Evolutionary conservation across 139 green algal genomes (phyloP).

Genomic region (Picochlorum sp.): DNA sequence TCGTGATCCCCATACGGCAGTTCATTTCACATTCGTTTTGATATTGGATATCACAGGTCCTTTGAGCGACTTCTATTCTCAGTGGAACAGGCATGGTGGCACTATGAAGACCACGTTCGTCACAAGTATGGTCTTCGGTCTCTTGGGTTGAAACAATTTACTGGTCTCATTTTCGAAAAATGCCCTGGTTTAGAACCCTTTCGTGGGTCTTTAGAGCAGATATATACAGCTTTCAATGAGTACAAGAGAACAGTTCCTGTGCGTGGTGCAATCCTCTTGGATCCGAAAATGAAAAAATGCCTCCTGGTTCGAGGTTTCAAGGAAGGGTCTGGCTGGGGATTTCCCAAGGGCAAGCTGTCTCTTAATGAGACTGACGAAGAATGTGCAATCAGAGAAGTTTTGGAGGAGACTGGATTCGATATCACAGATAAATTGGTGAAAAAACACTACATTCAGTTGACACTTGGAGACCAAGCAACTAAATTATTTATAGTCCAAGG

Average conservation of each 20-base stretch:
- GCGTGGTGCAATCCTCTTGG: conserved; percentile 82
- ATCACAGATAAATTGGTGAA: conserved; percentile 36
- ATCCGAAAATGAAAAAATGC: conserved; percentile 62
- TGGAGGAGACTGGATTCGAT: conserved; percentile 74
- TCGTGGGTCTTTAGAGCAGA: conserved; percentile 46
- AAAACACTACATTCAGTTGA: conserved; percentile 55
- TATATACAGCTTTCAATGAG: conserved; percentile 69
- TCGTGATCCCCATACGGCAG: not conserved
- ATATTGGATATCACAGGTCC: conserved; percentile 38
- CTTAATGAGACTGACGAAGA: conserved; percentile 66
- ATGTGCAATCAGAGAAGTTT: conserved; percentile 80
- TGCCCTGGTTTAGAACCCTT: conserved; percentile 60
- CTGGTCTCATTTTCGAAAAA: conserved; percentile 56
- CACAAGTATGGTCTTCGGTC: conserved; percentile 11
- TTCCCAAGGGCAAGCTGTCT: conserved; percentile 86
- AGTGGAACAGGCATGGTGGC: conserved; percentile 93
- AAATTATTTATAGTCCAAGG: conserved; percentile 61
- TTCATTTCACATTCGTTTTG: not conserved
- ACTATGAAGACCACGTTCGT: conserved; percentile 68
- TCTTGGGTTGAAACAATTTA: conserved; percentile 53
- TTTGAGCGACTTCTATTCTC: conserved; percentile 86
- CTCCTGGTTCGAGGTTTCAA: conserved; percentile 83
- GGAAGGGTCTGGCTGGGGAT: conserved; percentile 72
- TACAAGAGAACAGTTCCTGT: conserved; percentile 80
- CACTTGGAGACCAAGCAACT: conserved; percentile 45